Evolutionary conservation across 768 basidiomycete genomes (phyloP).

Genomic region (Psilocybe cubensis): DNA sequence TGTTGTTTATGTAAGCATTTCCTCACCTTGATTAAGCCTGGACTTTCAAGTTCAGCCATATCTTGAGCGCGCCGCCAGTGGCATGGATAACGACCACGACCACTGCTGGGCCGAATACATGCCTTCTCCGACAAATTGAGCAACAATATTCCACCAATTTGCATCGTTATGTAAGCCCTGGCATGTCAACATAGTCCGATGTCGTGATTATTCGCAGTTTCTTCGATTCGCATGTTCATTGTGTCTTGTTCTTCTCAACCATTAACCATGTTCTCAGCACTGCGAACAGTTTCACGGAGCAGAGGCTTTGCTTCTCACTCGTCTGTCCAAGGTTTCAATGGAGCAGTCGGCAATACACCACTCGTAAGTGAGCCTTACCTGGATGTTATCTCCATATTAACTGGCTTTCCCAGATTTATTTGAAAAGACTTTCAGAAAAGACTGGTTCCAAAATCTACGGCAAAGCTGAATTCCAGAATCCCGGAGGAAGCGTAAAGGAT

Average conservation of each 20-base stretch:
- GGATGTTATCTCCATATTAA: neutral
- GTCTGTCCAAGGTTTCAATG: slow-evolving; percentile 78
- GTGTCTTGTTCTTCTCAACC: slow-evolving; percentile 20
- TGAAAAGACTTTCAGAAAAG: slow-evolving; percentile 80
- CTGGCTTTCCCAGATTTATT: slow-evolving; percentile 63
- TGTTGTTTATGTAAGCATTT: slow-evolving; percentile 32
- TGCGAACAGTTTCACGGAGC: slow-evolving; percentile 29
- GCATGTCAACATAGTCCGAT: slow-evolving; percentile 28
- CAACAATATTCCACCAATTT: neutral
- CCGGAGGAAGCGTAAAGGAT: slow-evolving; percentile 97
- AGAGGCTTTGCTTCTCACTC: slow-evolving; percentile 42
- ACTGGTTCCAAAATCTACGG: slow-evolving; percentile 86
- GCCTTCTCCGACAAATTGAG: too few species aligned
- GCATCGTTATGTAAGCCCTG: neutral
- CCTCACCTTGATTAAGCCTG: too few species aligned
- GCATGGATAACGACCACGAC: neutral
- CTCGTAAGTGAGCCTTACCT: slow-evolving; percentile 54
- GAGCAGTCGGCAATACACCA: slow-evolving; percentile 92
- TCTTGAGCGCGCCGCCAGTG: neutral
- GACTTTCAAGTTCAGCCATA: neutral
- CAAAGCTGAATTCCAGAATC: slow-evolving; percentile 99
- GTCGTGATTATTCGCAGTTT: slow-evolving; percentile 37
- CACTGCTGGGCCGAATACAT: neutral
- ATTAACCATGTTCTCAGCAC: slow-evolving; percentile 36
- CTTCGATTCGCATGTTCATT: neutral